Evolutionary conservation across 345 rosid genomes (phyloP).

Genomic region (Brassica juncea): DNA sequence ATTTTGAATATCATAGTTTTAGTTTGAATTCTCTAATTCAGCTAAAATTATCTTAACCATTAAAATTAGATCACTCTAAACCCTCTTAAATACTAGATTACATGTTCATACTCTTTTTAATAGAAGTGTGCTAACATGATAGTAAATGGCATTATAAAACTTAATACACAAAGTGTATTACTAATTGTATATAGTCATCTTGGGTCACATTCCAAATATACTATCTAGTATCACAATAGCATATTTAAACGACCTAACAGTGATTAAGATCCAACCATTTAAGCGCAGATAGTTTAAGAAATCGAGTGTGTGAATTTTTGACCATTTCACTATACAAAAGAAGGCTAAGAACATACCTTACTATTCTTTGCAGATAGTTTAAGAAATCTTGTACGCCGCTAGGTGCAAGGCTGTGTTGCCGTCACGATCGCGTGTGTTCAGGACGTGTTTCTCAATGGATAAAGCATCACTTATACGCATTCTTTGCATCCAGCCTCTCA

Average conservation of each 20-base stretch:
- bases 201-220: neutral
- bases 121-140: neutral
- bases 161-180: neutral
- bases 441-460: neutral
- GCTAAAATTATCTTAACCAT: neutral
- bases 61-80: neutral
- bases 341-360: slow-evolving; percentile 20
- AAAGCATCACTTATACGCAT: neutral
- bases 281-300: neutral
- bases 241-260: neutral
- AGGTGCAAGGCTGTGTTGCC: slow-evolving; percentile 37
- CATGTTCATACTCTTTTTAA: neutral
- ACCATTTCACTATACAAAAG: neutral
- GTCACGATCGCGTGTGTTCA: slow-evolving; percentile 20
- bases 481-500: slow-evolving; percentile 16
- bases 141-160: neutral
- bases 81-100: neutral
- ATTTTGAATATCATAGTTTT: neutral
- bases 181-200: neutral
- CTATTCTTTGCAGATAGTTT: neutral
- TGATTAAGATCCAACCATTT: neutral
- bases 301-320: neutral
- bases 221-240: neutral
- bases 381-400: neutral
- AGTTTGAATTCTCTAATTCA: neutral